phyloP scores from a whole-genome alignment of 768 basidiomycete genomes.

The Chalciporus piperatus region DNA sequence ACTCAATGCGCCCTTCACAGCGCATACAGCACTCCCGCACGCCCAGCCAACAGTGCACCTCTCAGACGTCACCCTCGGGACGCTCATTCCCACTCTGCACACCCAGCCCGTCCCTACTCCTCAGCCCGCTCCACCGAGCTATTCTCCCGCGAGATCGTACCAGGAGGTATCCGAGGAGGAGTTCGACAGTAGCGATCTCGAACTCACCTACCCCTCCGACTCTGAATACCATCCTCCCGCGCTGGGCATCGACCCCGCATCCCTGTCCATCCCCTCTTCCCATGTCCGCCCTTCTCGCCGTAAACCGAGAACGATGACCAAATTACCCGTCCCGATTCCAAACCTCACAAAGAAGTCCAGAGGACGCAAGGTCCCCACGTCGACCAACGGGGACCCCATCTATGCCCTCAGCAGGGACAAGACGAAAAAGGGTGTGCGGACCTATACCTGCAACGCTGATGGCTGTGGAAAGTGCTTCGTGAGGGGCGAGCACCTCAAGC shows the following conservation, averaged over 20 bases:
- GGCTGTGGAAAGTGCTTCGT: conserved; percentile 81
- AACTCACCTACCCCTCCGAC: conserved; percentile 21
- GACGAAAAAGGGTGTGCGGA: conserved; percentile 37
- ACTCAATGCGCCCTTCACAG: not conserved
- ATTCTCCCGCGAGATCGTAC: not conserved
- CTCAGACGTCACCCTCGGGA: conserved; percentile 19
- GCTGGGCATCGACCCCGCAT: conserved; percentile 8
- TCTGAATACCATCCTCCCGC: conserved; percentile 20
- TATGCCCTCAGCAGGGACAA: conserved; percentile 29
- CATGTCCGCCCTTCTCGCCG: conserved; percentile 21
- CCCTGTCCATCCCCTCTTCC: not conserved
- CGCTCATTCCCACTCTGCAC: not conserved
- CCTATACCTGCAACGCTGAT: conserved; percentile 63
- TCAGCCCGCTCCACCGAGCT: not conserved
- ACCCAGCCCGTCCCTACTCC: not conserved
- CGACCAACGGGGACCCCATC: conserved; percentile 17
- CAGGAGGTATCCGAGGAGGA: conserved; percentile 11
- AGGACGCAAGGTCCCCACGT: conserved; percentile 48
- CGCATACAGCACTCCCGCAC: not conserved
- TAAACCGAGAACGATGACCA: conserved; percentile 21
- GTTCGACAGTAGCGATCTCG: conserved; percentile 19
- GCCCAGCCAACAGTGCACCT: conserved; percentile 23
- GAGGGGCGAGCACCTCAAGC: conserved; percentile 76
- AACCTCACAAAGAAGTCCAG: conserved; percentile 49
- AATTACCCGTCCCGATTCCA: conserved; percentile 44